phyloP scores from a whole-genome alignment of 306 rosid genomes.

The Cicer arietinum region DNA sequence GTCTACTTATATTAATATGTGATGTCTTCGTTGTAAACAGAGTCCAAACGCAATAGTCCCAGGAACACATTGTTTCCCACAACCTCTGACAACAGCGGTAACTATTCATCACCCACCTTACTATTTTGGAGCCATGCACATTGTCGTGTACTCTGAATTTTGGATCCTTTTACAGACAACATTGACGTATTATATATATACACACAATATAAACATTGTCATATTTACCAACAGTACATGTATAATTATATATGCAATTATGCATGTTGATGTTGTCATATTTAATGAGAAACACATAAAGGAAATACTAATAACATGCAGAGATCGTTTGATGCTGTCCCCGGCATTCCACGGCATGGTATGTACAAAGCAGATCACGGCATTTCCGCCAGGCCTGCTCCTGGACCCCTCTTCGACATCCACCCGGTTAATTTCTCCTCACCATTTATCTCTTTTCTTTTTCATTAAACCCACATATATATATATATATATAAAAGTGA shows the following conservation, averaged over 20 bases:
- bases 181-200: neutral
- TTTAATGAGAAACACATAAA: neutral
- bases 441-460: neutral
- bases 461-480: too few species aligned
- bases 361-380: constrained; percentile 66
- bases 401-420: constrained; percentile 57
- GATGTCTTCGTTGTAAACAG: constrained; percentile 45
- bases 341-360: constrained; percentile 67
- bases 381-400: constrained; percentile 41
- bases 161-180: constrained; percentile 36
- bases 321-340: constrained; percentile 61
- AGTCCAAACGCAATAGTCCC: constrained; percentile 55
- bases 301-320: constrained; percentile 41
- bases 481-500: too few species aligned
- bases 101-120: constrained; percentile 33
- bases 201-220: neutral
- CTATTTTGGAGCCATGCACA: constrained; percentile 53
- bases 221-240: neutral
- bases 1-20: neutral
- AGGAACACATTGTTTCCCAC: constrained; percentile 71
- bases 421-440: constrained; percentile 60
- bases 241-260: neutral
- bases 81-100: constrained; percentile 62
- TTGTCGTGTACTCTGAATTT: constrained; percentile 42
- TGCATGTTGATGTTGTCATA: neutral